A percentile compares a stretch with the other conserved stretches of the same genome.
Evolutionary conservation across 2,329 filamentous ascomycete genomes (phyloP).

Genomic region (Nakataea oryzae): DNA sequence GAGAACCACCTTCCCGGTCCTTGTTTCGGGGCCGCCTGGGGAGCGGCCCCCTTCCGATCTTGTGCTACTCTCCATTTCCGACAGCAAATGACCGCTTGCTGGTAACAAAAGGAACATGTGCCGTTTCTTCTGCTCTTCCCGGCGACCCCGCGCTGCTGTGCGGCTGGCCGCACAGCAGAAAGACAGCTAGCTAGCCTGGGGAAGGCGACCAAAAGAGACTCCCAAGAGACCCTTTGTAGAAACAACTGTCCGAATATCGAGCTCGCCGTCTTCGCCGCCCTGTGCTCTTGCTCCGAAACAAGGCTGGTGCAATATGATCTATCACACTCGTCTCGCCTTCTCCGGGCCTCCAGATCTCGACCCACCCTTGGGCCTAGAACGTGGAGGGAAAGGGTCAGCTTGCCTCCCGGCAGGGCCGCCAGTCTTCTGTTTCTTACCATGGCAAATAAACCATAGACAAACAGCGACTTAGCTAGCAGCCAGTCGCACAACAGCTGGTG

Average conservation of each 20-base stretch:
- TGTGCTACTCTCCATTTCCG: not conserved
- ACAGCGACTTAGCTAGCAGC: not conserved
- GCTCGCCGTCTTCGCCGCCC: not conserved
- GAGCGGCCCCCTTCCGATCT: not conserved
- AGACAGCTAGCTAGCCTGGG: too few species aligned
- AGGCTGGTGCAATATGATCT: not conserved
- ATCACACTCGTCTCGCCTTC: not conserved
- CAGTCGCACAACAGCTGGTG: not conserved
- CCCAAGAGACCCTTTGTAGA: not conserved
- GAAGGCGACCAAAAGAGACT: not conserved
- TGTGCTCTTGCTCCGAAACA: not conserved
- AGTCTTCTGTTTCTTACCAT: not conserved
- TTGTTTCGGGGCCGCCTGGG: not conserved
- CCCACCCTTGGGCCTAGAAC: not conserved
- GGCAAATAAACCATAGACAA: not conserved
- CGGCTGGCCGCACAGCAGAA: too few species aligned
- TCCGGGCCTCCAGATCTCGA: not conserved
- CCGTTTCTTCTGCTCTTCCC: not conserved
- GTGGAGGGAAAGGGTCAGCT: not conserved
- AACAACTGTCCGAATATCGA: not conserved
- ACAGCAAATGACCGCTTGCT: not conserved
- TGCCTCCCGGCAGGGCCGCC: not conserved
- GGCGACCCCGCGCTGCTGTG: too few species aligned
- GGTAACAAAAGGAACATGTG: not conserved
- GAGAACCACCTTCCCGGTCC: not conserved